Conservation (phyloP, 371 early-diverging fungal genomes). For the Synchytrium microbalum region DNA sequence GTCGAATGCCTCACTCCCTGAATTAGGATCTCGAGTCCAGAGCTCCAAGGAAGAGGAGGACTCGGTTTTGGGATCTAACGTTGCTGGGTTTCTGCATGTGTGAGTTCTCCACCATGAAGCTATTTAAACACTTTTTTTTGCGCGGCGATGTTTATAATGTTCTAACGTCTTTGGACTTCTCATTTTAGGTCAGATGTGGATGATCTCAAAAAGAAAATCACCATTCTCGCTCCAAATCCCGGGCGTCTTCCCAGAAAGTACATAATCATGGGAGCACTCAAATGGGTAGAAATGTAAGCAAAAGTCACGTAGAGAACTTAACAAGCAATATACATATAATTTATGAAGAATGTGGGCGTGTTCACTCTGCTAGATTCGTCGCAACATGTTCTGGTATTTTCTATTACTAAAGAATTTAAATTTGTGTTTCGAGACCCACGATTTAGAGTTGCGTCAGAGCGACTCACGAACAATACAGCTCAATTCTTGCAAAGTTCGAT, state of each 20-base stretch:
- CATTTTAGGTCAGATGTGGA: conserved; percentile 67
- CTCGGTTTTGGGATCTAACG: conserved; percentile 56
- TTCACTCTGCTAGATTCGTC: no score
- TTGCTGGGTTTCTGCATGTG: conserved; percentile 85
- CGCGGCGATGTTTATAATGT: neutral
- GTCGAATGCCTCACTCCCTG: conserved; percentile 48
- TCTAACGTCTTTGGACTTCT: no score
- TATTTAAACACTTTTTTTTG: neutral
- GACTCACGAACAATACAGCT: no score
- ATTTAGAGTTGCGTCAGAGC: no score
- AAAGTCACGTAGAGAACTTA: no score
- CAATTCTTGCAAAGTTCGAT: no score
- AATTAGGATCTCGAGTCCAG: conserved; percentile 3
- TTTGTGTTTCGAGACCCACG: no score
- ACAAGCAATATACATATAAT: no score
- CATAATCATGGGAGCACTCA: conserved; percentile 71
- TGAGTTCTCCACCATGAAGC: conserved; percentile 24
- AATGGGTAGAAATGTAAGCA: conserved; percentile 69
- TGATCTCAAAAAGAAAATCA: conserved; percentile 66
- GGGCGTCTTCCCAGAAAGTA: conserved; percentile 78
- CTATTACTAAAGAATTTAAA: no score
- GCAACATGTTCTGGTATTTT: no score
- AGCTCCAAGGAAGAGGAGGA: conserved; percentile 49
- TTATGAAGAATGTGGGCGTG: no score
- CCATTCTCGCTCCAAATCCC: conserved; percentile 78